Base-by-base conservation (phyloP, 192 early-diverging fungal genomes). In the Chytriomyces sp. region DNA sequence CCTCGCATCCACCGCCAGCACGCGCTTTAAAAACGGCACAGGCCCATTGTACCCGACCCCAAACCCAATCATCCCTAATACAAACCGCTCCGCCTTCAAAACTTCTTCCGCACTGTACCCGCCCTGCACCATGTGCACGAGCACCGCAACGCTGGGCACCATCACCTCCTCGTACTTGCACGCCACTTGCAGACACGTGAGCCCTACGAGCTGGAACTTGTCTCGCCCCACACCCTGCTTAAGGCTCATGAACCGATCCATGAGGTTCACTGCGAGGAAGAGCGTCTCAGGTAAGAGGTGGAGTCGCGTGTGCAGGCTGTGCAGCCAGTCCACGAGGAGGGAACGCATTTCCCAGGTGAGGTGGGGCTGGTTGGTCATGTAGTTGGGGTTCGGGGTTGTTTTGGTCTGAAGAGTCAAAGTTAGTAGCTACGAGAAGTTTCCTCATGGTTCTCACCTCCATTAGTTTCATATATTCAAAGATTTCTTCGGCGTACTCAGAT, bases 151-250 rank as follows among this genome's bases (percentile, higher is more conserved):
- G 6, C 87, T 88, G 22, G 94, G 94, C 4, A 88, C 83, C 25
- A 83, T 77, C 31, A 91, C 85, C 80, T 98, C 96, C 82, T 96
- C 94, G 75, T 92, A 96, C 76, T 98, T 98, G 71, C 89, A 80
- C 0, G 96, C 93, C 31, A 95, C 73, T 36, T 95, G 88, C 44
- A 98, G 69, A 0, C 90, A 77, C 0, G 93, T 90, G 44, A 94
- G 78, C 5, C 94, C 96, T 14, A 94, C 93, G 37, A 98, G 76
- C 78, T 96, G 96, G 19, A 96, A 81, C 74, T 93, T 94, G 3
- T 81, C 70, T 14, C 92, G 58, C 0, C 89, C 81, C 22, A 95
- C 90, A 52, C 10, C 12, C n/a, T 81, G 77, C 34, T 93, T 89
- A 52, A 75, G 73, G 30, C 93, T 91, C 40, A 96, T 84, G 73